These are phyloP conservation scores for Ophiostoma ips DNA, from an alignment of 2,329 filamentous ascomycete genomes.

Conservation along the genomic window DNA sequence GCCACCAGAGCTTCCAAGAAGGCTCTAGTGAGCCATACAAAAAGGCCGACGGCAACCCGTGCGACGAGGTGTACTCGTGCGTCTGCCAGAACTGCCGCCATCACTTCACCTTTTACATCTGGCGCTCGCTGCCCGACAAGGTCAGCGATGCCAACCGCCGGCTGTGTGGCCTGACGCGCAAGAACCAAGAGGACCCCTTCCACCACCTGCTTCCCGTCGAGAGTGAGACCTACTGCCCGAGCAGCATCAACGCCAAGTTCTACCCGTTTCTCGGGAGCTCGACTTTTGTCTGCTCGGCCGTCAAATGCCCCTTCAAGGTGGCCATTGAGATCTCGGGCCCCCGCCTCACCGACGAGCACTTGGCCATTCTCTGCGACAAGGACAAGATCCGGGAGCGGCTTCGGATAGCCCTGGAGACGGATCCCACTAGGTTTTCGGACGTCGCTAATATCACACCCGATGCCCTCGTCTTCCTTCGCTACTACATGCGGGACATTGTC, in stretches of 20 bases:
- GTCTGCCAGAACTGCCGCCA: conserved; percentile 22
- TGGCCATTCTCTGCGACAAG: conserved; percentile 31
- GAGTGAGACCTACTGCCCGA: neutral
- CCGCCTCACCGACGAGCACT: conserved; percentile 29
- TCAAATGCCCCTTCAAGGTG: conserved; percentile 28
- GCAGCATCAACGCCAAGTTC: conserved; percentile 20
- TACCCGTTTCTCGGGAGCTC: conserved; percentile 26
- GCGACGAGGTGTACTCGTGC: conserved; percentile 16
- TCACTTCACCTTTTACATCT: conserved; percentile 20
- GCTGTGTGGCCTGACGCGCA: conserved; percentile 10
- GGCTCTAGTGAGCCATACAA: neutral
- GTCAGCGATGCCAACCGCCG: neutral
- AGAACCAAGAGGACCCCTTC: conserved; percentile 11
- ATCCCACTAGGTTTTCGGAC: conserved; percentile 34
- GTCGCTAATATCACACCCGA: conserved; percentile 26
- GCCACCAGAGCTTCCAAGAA: conserved; percentile 12
- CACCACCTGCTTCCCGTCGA: conserved; percentile 17
- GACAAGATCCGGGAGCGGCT: conserved; percentile 29
- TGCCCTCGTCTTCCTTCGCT: conserved; percentile 32
- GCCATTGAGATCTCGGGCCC: conserved; percentile 35
- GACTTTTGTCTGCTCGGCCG: conserved; percentile 28
- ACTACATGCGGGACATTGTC: conserved; percentile 37
- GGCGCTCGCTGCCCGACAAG: neutral
- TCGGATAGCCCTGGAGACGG: conserved; percentile 25
- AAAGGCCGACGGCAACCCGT: conserved; percentile 9